Base-by-base conservation (phyloP, 257 asterid genomes). In the Lycium ferocissimum region DNA sequence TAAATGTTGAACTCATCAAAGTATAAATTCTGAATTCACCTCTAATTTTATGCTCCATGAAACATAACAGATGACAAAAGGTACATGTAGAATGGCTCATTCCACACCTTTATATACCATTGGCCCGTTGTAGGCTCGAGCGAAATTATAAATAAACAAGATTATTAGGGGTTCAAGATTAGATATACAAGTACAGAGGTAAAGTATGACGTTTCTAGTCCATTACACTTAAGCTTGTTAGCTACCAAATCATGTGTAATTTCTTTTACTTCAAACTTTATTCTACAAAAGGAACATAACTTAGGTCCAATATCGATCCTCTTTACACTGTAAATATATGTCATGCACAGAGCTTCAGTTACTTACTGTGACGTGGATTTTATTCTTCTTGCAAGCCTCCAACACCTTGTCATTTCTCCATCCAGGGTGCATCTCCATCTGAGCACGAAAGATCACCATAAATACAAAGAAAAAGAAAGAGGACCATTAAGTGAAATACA, bases 401-500 rank as follows among this genome's bases (percentile, higher is more conserved):
- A 94, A 87, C 94, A 94, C 93, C 82, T 93, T 94, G 82, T 93
- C 94, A 65, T 94, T 92, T 80, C 97, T 93, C 98, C 97, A 94
- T 35, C 97, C 96, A 3, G 97, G 94, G 82, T 94, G 97, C 97
- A 93, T 94, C 91, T 94, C 98, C 97, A 93, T 92, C 97, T 94
- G 72, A 45, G 75, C 38, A 17, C 20, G 63, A 2, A 53, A 22
- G 10, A 3, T 22, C 14, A 6, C 7, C 61, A 12, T 7, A 75
- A 75, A 11, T 51, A 22, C 62, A 12, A 11, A 20, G 1, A 49
- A 26, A 3, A 35, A 2, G 20, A 72, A 10, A 7, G 40, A n/a
- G 5, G 38, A 65, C 75, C 43, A 59, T 80, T 59, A 18, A 3
- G n/a, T 47, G 18, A 18, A 56, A 80, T 9, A 80, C 11, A 6